Conservation (phyloP, 345 rosid genomes). For the Gynandropsis gynandra region DNA sequence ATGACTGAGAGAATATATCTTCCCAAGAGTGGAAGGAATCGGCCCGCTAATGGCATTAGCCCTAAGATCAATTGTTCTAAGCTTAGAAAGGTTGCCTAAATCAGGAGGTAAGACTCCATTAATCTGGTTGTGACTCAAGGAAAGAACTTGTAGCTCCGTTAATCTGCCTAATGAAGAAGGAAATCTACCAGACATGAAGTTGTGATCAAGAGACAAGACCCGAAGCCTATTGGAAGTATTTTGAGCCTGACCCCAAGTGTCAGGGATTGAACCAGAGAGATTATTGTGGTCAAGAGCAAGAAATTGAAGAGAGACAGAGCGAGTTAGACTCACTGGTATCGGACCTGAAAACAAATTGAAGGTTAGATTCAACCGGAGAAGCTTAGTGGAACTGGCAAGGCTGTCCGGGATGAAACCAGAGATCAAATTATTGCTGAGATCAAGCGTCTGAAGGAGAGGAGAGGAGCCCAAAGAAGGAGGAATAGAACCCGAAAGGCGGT, state of each 20-base stretch:
- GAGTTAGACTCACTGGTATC: slow-evolving; percentile 40
- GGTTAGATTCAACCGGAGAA: slow-evolving; percentile 55
- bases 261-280: slow-evolving; percentile 42
- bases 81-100: slow-evolving; percentile 30
- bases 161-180: slow-evolving; percentile 46
- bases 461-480: slow-evolving; percentile 72
- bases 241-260: slow-evolving; percentile 35
- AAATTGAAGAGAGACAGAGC: slow-evolving; percentile 39
- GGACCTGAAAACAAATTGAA: slow-evolving; percentile 50
- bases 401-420: slow-evolving; percentile 47
- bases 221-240: slow-evolving; percentile 25
- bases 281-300: slow-evolving; percentile 58
- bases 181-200: slow-evolving; percentile 44
- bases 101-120: slow-evolving; percentile 46
- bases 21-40: too few species aligned
- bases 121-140: slow-evolving; percentile 50
- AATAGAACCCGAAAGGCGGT: slow-evolving; percentile 67
- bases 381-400: slow-evolving; percentile 60
- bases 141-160: slow-evolving; percentile 43
- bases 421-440: slow-evolving; percentile 62
- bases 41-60: too few species aligned
- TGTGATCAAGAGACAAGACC: slow-evolving; percentile 35
- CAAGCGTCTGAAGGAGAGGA: slow-evolving; percentile 63
- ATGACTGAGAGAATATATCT: not conserved
- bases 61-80: too few species aligned